Evolutionary conservation across 441 rosid genomes (phyloP), one percentile per base, ranked within the genome.

Genomic region (Euphorbia corollata): DNA sequence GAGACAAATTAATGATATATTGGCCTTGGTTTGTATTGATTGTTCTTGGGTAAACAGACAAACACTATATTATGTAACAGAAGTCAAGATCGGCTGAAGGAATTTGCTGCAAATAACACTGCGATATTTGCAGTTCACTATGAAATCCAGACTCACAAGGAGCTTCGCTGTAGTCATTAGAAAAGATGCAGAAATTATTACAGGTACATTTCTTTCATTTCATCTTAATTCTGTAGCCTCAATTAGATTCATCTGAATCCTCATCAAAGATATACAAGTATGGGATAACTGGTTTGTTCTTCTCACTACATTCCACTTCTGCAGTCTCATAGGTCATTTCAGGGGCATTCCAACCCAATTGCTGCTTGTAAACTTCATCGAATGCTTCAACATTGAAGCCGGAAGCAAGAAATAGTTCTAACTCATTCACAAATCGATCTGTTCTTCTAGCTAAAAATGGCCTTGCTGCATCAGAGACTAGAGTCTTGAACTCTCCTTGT

Each of bases 361-460:
- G 73, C 69, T 73, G 82, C 70, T 66, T 74, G 65, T 86, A 90
- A 24, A 88, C 81, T 11, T 79, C 81, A 76, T 89, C 97, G 34
- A 83, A 93, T 16, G 95, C 97, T 63, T 85, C 89, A 1, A 78
- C 60, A 76, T 76, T 91, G 68, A 89, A 76, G 5, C 92, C 93
- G 0, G 96, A 83, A 39, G 87, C 94, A 13, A 91, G 89, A 79
- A 91, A 94, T 16, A 88, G 73, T 64, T 86, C 92, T 55, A 88
- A 20, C 74, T 89, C 96, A 0, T 79, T 60, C 68, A 84, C 89
- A 63, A 94, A 89, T 39, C 84, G 77, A 47, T 76, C 86, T 7
- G 96, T 80, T 79, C 85, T 85, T 68, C 84, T 84, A 54, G 73
- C 72, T 43, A 85, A 70, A 63, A 94, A 94, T 9, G 94, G 90